phyloP scores from a whole-genome alignment of 768 basidiomycete species.

The Pleurotus djamor region DNA sequence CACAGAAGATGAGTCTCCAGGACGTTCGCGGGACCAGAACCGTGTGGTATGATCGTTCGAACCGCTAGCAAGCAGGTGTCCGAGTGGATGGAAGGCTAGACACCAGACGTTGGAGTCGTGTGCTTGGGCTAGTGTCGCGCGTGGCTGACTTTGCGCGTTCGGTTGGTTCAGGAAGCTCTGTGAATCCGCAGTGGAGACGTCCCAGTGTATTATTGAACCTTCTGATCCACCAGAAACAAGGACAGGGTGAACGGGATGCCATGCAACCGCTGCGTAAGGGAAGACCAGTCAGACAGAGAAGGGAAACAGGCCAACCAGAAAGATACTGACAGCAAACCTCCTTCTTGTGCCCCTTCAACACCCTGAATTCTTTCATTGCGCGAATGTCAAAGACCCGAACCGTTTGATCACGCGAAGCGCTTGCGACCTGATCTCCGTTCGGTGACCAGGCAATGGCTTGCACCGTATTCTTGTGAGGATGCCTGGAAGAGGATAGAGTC shows the following conservation, averaged over 20 bases:
- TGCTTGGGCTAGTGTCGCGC: conserved; percentile 88
- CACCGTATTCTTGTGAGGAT: conserved; percentile 96
- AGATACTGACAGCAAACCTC: conserved; percentile 88
- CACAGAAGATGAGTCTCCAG: conserved; percentile 76
- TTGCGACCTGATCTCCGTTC: conserved; percentile 91
- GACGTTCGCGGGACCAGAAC: conserved; percentile 96
- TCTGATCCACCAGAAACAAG: conserved; percentile 94
- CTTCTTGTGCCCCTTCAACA: conserved; percentile 95
- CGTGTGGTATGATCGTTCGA: conserved; percentile 99
- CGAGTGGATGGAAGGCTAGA: conserved; percentile 92
- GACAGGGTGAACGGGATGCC: conserved; percentile 94
- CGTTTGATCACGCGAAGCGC: conserved; percentile 92
- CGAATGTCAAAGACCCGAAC: conserved; percentile 97
- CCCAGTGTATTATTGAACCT: conserved; percentile 94
- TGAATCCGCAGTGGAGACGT: conserved; percentile 63
- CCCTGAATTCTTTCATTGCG: conserved; percentile 93
- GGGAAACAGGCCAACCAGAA: not conserved
- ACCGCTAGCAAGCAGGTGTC: conserved; percentile 89
- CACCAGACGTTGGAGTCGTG: conserved; percentile 99
- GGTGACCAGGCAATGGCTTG: conserved; percentile 94
- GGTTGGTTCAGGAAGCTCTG: not conserved
- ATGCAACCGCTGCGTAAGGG: conserved; percentile 67
- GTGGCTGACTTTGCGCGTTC: conserved; percentile 48
- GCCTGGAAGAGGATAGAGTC: conserved; percentile 43
- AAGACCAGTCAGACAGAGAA: not conserved